Evolutionary conservation across 225 moss, liverwort and hornwort genomes (phyloP).

Genomic region (Takakia lepidozioides): DNA sequence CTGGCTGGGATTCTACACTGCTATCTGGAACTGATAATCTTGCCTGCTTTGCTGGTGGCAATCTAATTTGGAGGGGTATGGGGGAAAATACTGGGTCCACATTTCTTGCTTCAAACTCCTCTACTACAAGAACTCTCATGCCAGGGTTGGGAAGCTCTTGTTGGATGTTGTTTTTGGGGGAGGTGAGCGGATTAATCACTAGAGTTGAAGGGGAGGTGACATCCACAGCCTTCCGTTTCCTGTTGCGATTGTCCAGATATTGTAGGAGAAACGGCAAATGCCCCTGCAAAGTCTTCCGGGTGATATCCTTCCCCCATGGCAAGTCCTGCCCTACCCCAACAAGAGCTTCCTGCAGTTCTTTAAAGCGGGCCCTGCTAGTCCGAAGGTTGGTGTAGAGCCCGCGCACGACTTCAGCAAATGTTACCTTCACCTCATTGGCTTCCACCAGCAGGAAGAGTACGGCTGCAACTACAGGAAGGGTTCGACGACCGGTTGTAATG

Average conservation of each 20-base stretch:
- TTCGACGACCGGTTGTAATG: constrained; percentile 76
- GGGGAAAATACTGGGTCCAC: no score
- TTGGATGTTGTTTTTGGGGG: no score
- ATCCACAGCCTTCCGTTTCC: no score
- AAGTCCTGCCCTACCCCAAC: constrained; percentile 74
- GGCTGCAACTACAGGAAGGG: constrained; percentile 90
- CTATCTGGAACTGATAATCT: constrained; percentile 7
- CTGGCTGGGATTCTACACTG: constrained; percentile 24
- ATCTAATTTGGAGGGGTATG: no score
- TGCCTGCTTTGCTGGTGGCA: constrained; percentile 5
- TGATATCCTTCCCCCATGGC: constrained; percentile 89
- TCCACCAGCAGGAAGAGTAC: constrained; percentile 59
- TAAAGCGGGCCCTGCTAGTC: constrained; percentile 58
- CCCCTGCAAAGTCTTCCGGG: constrained; percentile 55
- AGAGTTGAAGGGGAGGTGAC: no score
- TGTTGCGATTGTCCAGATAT: no score
- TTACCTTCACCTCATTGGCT: constrained; percentile 60
- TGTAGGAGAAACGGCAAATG: constrained; percentile 85
- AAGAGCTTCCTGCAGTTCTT: constrained; percentile 61
- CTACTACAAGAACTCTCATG: no score
- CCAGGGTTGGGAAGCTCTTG: no score
- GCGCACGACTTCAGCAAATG: constrained; percentile 59
- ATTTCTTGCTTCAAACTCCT: no score
- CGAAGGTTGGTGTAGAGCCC: constrained; percentile 60
- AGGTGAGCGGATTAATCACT: no score